phyloP scores from a whole-genome alignment of 2,329 filamentous ascomycete species.

The Cercospora janseana region DNA sequence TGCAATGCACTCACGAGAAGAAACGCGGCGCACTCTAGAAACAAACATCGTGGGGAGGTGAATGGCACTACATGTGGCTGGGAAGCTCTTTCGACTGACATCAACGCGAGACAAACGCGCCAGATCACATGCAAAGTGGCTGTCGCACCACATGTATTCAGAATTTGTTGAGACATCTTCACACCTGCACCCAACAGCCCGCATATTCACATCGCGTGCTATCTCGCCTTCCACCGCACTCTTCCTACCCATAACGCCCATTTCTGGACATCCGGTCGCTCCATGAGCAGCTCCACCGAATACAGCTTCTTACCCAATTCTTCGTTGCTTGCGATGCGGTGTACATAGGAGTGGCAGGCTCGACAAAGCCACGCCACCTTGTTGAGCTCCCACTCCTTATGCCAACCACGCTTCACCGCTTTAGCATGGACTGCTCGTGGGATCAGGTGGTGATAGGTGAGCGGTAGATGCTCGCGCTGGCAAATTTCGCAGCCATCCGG shows the following conservation, averaged over 20 bases:
- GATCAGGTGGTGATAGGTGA: constrained; percentile 84
- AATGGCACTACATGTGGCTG: not conserved
- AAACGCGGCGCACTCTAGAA: not conserved
- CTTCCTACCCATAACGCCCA: constrained; percentile 72
- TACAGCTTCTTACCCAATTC: constrained; percentile 70
- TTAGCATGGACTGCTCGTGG: constrained; percentile 75
- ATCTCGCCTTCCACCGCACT: constrained; percentile 69
- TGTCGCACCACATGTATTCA: constrained; percentile 6
- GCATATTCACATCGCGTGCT: not conserved
- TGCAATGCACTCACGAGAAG: not conserved
- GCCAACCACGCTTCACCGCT: constrained; percentile 75
- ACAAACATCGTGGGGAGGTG: not conserved
- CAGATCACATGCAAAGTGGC: constrained; percentile 1
- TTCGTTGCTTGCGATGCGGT: constrained; percentile 72
- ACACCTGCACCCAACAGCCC: not conserved
- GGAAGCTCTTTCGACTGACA: not conserved
- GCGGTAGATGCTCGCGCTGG: constrained; percentile 67
- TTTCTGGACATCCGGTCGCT: constrained; percentile 66
- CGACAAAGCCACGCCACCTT: constrained; percentile 85
- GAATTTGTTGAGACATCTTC: not conserved
- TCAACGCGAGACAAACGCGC: constrained; percentile 3
- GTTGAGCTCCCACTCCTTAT: constrained; percentile 68
- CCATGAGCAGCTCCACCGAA: constrained; percentile 68
- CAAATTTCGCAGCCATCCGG: constrained; percentile 70
- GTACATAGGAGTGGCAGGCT: constrained; percentile 80